Base-by-base conservation (phyloP, 805 yeast genomes). In the Komagataella pastoris region DNA sequence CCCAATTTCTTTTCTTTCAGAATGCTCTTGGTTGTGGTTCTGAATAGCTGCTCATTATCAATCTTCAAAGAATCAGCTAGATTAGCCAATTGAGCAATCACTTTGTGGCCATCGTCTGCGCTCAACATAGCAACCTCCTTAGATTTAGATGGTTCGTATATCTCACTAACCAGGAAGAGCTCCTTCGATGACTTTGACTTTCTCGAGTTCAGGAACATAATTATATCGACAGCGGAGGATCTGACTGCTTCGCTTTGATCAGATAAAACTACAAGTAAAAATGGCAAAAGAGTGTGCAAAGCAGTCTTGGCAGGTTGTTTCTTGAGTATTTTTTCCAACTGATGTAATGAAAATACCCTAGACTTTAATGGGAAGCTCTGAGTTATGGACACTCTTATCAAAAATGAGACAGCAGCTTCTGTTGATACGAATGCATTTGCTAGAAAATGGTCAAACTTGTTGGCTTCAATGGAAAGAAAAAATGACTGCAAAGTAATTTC, bases 51-150 rank as follows among this genome's bases (percentile, higher is more conserved):
- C 14, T 30, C 40, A 30, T 14, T 30, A 14, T 30, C 40, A 10
- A 30, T 30, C 14, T 30, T 30, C 40, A 30, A 30, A 3, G 40
- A 30, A 30, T 30, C 43, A 6, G 46, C 21, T n/a, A 44, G 14
- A 24, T 70, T 67, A 53, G 68, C 54, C 47, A 81, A 59, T 6
- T 65, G 65, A 14, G 63, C 59, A 14, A 78, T 53, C 56, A 86
- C 65, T 1, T 58, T 52, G 18, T 64, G 65, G n/a, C 80, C 79
- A 61, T 88, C 96, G 48, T 76, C 76, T 44, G 88, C 84, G 19
- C 44, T 30, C 14, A 30, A 30, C 40, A 30, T 30, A 23, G 83
- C 77, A 50, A 85, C 64, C 17, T 71, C 67, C 10, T 68, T 59
- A 2, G 77, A 70, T 12, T 53, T 30, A 10, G 70, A 58, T 7